A percentile compares a stretch with the other conserved stretches of the same genome.
Evolutionary conservation across 306 rosid genomes (phyloP).

Genomic region (Betula pendula): DNA sequence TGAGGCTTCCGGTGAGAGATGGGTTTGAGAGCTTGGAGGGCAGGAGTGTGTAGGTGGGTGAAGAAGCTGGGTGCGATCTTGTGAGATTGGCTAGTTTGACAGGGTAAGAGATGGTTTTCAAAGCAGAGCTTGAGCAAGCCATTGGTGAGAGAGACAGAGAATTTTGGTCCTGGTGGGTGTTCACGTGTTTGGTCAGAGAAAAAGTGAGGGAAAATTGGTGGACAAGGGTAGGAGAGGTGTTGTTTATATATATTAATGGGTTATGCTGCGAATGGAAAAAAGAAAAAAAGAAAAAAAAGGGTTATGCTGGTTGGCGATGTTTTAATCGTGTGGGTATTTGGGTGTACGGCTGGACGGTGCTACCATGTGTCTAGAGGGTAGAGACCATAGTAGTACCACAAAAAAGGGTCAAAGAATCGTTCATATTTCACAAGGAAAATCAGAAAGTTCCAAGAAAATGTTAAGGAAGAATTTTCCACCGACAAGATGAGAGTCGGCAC

Average conservation of each 20-base stretch:
- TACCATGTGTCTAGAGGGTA: too few species aligned
- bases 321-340: too few species aligned
- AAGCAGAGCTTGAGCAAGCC: conserved; percentile 44
- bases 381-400: too few species aligned
- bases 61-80: conserved; percentile 14
- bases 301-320: neutral
- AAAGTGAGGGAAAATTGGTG: neutral
- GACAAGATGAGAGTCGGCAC: too few species aligned
- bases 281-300: too few species aligned
- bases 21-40: conserved; percentile 30
- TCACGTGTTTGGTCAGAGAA: neutral
- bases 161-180: neutral
- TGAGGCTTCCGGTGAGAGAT: conserved; percentile 31
- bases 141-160: conserved; percentile 19
- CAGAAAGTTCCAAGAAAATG: too few species aligned
- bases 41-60: conserved; percentile 12
- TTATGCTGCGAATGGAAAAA: too few species aligned
- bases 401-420: too few species aligned
- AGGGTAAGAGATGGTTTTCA: conserved; percentile 30
- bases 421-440: too few species aligned
- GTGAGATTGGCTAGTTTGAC: conserved; percentile 18
- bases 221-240: neutral
- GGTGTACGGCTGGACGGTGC: too few species aligned
- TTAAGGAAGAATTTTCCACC: too few species aligned
- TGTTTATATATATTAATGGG: too few species aligned